phyloP scores from a whole-genome alignment of 148 eudicot species.

The Agrostemma githago region DNA sequence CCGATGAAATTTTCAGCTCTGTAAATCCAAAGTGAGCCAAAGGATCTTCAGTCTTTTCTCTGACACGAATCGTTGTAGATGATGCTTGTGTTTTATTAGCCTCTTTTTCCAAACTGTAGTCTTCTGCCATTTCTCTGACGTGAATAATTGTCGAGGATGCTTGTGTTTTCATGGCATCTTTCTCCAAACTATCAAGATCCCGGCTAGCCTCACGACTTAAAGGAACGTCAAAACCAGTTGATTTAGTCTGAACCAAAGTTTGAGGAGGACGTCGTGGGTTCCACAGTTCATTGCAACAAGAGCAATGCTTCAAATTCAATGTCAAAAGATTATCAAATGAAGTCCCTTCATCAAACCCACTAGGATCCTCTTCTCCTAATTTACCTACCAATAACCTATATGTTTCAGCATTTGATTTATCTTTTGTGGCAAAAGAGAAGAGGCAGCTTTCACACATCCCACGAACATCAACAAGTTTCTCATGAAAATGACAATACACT shows the following conservation, averaged over 20 bases:
- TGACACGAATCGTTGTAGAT: conserved; percentile 14
- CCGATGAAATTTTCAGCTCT: conserved; percentile 59
- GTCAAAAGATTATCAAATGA: conserved; percentile 30
- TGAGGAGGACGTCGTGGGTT: conserved; percentile 36
- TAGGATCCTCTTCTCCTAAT: conserved; percentile 50
- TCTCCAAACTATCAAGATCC: conserved; percentile 29
- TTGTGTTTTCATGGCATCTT: conserved; percentile 23
- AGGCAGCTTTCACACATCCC: conserved; percentile 82
- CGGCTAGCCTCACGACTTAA: conserved; percentile 26
- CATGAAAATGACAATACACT: conserved; percentile 60
- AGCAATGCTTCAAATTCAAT: conserved; percentile 43
- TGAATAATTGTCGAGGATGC: conserved; percentile 17
- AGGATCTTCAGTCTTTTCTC: conserved; percentile 30
- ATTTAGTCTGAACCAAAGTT: conserved; percentile 34
- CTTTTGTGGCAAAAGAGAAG: conserved; percentile 70
- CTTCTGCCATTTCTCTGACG: conserved; percentile 15
- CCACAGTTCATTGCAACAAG: conserved; percentile 64
- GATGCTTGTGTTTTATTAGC: conserved; percentile 24
- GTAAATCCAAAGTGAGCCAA: conserved; percentile 45
- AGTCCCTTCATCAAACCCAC: conserved; percentile 27
- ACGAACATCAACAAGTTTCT: conserved; percentile 74
- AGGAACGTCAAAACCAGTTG: conserved; percentile 31
- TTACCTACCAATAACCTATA: conserved; percentile 71
- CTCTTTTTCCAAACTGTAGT: conserved; percentile 20
- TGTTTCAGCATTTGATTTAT: conserved; percentile 72